Evolutionary conservation across 2,329 filamentous ascomycete species (phyloP), one percentile per base, ranked within the genome.

Genomic region (Paramyrothecium sp.): DNA sequence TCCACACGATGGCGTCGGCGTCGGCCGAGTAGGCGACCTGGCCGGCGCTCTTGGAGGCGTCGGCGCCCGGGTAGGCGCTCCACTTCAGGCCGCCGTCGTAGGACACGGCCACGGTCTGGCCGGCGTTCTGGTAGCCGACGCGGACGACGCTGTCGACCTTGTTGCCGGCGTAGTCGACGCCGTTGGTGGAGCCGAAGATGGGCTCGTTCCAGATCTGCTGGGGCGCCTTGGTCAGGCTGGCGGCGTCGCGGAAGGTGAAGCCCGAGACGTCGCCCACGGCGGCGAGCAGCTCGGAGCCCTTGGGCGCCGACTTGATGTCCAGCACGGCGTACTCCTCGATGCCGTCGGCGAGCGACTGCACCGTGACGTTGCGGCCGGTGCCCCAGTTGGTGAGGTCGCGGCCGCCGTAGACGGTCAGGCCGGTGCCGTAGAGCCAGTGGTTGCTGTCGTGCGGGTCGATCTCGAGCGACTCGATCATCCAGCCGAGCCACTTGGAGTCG

Each of bases 351-450:
- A 84, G 71, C 1, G 78, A 79, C 51, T 79, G 62, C 51, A 84
- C 77, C 2, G 76, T 77, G 56, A 85, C 70, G 54, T 81, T 82
- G 58, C 74, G 73, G 2, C 63, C 67, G 1, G 75, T 74, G 56
- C 84, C 82, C 82, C 82, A 85, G 16, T 79, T 80, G 1, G 78
- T 79, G n/a, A 85, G 69, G 57, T 85, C 81, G 54, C 79, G 78
- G 2, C 82, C 80, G 11, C 81, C 81, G 41, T 78, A 82, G 49
- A 84, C 69, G 0, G 81, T 83, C n/a, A 78, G 68, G 2, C 84
- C 83, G 0, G 84, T 87, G n/a, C 80, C 82, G 57, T 86, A 87
- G 0, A 86, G 70, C 81, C 82, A 86, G 65, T 85, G 83, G 63
- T 85, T 76, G 56, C 81, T 84, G 62, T 87, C 82, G 23, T 78